Base-by-base conservation (phyloP, 345 rosid genomes). In the Balakata baccata region DNA sequence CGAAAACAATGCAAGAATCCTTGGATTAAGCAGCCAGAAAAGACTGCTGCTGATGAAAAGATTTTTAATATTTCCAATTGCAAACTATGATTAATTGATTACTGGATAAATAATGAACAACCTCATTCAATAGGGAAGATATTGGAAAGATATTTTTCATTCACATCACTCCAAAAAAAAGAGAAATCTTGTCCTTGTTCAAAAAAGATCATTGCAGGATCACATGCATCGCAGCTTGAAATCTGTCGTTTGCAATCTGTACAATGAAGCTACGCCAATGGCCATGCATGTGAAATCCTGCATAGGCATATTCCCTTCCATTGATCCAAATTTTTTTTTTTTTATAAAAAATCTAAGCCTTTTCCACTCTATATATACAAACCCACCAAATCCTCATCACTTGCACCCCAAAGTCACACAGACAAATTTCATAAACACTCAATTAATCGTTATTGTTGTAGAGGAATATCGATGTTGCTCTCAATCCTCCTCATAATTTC, bases 401-500 rank as follows among this genome's bases (percentile, higher is more conserved):
- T 18, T 45, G 49, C 67, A 58, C 17, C 51, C 54, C 12, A n/a
- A 68, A 25, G 7, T 63, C 54, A 43, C 2, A 18, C 34, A 29
- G 2, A 29, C 34, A 29, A 29, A 1, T 29, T 29, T 29, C 34
- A 29, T 29, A 29, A 29, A 29, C 1, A 29, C 2, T 29, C 34
- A 29, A 29, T 29, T 29, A 29, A 29, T 29, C 34, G 34, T 29
- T 29, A 29, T 29, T 29, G 34, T 29, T 29, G 1, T 29, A 41
- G 20, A 66, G 4, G 11, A 61, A 64, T 79, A 82, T 29, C 80
- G 66, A 87, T 87, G 87, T 63, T 82, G 14, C 68, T 85, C 71
- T 78, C 72, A 3, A 58, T 86, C 74, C 78, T 91, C 50, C 59
- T 86, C 66, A 18, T 83, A 51, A 20, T 81, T 77, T 77, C 88